Base-by-base conservation (phyloP, 2,329 filamentous ascomycete genomes). In the Aspergillus pseudoviridinutans region DNA sequence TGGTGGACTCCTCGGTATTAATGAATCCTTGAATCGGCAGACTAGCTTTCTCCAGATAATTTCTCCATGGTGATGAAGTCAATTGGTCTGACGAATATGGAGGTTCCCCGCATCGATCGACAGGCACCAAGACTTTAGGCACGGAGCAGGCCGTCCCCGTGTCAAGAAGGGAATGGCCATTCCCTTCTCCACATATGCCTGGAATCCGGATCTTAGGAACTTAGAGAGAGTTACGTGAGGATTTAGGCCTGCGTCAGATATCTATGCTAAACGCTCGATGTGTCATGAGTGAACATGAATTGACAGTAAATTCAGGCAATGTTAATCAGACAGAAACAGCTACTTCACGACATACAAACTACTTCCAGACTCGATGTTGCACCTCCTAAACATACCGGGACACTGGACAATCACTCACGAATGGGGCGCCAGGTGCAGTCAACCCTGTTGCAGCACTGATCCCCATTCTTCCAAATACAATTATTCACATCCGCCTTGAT, bases 401-500 rank as follows among this genome's bases (percentile, higher is more conserved):
- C 24, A 32, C 32, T 12, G 10, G 28, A 25, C 25, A 29, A 29
- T 35, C 32, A 35, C 32, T 35, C 32, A 6, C 12, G 14, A 35
- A 35, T 1, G 17, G 32, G 32, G 3, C 32, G 12, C 32, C 44
- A 47, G 8, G 44, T 32, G 24, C 58, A 60, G 41, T 54, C 56
- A 24, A 56, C 53, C 53, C 28, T 51, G 0, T 42, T 51, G 50
- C 58, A 60, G 41, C 56, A 58, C 49, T 60, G 50, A 10, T 58
- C 51, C 3, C 41, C 46, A 32, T 49, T 58, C 56, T 53, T 58
- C 58, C 58, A 60, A 27, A 60, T 54, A 49, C 58, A 60, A 53
- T 56, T 60, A 47, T 60, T 60, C 35, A 17, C 53, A n/a, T 35
- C 25, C 9, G 46, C 50, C 35, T 54, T 52, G 10, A 60, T 49